Percentiles rank a stretch among this genome's conserved stretches.
Conservation (phyloP, 345 rosid species). For the Boechera stricta region DNA sequence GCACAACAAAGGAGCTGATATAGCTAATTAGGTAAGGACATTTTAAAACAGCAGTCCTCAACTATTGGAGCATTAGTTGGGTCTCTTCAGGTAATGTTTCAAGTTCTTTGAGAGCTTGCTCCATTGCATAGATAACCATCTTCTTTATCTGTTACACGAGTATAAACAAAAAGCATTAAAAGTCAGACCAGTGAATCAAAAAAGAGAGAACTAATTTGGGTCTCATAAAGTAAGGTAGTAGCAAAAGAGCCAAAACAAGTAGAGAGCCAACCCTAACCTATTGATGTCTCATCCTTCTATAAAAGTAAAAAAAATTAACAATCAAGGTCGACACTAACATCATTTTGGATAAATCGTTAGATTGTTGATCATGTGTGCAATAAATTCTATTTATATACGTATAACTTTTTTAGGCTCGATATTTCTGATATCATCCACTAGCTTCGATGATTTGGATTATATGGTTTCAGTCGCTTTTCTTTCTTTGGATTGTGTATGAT, state of each 20-base stretch:
- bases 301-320: neutral
- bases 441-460: too few relatives aligned
- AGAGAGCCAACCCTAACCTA: neutral
- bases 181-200: neutral
- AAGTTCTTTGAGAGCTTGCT: slow-evolving; percentile 45
- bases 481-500: too few relatives aligned
- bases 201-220: neutral
- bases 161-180: slow-evolving; percentile 12
- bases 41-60: neutral
- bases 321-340: neutral
- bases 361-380: too few relatives aligned
- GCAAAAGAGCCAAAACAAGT: neutral
- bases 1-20: neutral
- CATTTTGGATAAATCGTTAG: too few relatives aligned
- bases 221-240: neutral
- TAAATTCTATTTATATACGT: too few relatives aligned
- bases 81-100: slow-evolving; percentile 6
- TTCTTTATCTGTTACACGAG: slow-evolving; percentile 66
- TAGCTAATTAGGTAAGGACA: neutral
- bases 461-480: too few relatives aligned
- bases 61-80: neutral
- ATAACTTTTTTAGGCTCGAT: too few relatives aligned
- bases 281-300: neutral
- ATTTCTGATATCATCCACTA: too few relatives aligned
- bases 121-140: slow-evolving; percentile 71